Base-by-base conservation (phyloP, 805 yeast species). In the Saturnispora silvae region DNA sequence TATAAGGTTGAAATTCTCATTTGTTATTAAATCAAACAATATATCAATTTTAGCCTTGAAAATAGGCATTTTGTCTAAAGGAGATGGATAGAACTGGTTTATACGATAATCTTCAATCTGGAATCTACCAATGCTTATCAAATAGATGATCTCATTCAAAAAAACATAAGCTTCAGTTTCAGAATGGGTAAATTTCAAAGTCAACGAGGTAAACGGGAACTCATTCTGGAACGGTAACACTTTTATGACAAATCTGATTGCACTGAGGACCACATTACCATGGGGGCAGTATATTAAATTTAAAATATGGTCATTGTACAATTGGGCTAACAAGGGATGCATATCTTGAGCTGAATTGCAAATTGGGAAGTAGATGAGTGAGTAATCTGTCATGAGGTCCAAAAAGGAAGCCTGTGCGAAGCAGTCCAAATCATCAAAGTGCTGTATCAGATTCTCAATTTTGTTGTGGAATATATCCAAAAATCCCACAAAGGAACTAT, bases 401-500 rank as follows among this genome's bases (percentile, higher is more conserved):
- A 84, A 59, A 13, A 77, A 54, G 9, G 63, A 51, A 0, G 68
- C 55, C 49, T 81, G 86, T 7, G 84, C 60, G 81, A 86, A 83
- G 37, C 77, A 79, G 41, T 86, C 94, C 38, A 89, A 63, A 2
- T 68, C 63, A 0, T 50, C 45, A 20, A 74, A 44, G 23, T 65
- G 56, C 1, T 60, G 50, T 41, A 59, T 41, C 6, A 60, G 40
- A 44, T 59, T 66, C 22, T 81, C 68, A 52, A 68, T 81, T 46
- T 76, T 74, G 3, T 79, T 73, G 52, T 92, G 97, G 2, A 89
- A 56, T 24, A 81, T 55, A 3, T 72, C 81, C 55, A 81, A 68
- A 30, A 69, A 65, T 23, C 72, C 70, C 0, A 76, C 72, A 37
- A 72, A 71, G 16, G 78, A 59, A n/a, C n/a, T n/a, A n/a, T n/a